Base-by-base conservation (phyloP, 305 asterid species). In the Fraxinus nigra region DNA sequence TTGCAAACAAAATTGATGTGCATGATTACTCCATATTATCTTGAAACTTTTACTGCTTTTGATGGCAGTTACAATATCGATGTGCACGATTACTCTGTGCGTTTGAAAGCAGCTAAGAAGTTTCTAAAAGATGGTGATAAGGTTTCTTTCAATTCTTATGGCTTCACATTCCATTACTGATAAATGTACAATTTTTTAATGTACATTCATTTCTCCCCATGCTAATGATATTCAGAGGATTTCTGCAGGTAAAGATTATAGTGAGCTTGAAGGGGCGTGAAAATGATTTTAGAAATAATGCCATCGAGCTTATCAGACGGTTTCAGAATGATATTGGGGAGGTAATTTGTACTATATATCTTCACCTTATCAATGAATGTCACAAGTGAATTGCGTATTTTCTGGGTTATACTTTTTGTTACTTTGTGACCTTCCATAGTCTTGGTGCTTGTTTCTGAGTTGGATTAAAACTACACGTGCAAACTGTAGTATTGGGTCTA, bases 211-310 rank as follows among this genome's bases (percentile, higher is more conserved):
- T 32, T 33, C 74, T 80, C 7, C 28, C 33, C 26, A 18, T 32
- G 43, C 34, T 26, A 28, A 61, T 79, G 40, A 54, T 26, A 75
- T 56, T 69, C 77, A 32, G 59, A 14, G 34, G 18, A 22, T 81
- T 72, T 77, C 75, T 87, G 90, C 91, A 94, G 98, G 98, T 96
- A 74, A 96, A 96, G 89, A 82, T 96, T 70, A 90, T 94, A 70
- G 98, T 96, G 80, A 96, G 84, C 86, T 87, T 96, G 87, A 96
- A 96, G 88, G 99, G 99, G 76, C 93, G 99, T 81, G 95, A 94
- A 86, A 96, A 93, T 69, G 97, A 90, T 77, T 96, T 93, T 84
- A 90, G 95, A 86, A 94, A 89, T 87, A 92, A 92, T 40, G 99
- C 99, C 72, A 88, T 92, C 72, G 98, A 93, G 91, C 98, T 96